phyloP scores from a whole-genome alignment of 1,284 basidiomycete genomes.

The Xerocomus amazonicus region DNA sequence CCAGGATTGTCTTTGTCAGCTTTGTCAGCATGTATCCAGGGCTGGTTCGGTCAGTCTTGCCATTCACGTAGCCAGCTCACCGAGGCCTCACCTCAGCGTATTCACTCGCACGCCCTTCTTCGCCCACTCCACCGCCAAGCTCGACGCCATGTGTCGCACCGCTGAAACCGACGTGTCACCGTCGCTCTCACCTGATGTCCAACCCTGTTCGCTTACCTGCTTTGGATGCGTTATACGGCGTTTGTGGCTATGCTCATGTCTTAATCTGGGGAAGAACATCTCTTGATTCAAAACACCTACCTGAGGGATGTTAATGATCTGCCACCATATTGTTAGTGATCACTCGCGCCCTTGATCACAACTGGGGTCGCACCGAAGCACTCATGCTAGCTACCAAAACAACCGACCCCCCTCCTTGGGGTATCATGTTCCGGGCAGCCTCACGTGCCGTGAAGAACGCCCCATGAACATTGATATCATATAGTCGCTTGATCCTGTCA shows the following conservation, averaged over 20 bases:
- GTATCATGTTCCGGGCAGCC: conserved; percentile 80
- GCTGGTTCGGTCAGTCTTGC: conserved; percentile 26
- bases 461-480: conserved; percentile 93
- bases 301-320: conserved; percentile 87
- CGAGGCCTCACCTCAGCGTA: conserved; percentile 54
- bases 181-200: neutral
- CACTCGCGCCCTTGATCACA: neutral
- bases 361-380: conserved; percentile 40
- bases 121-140: conserved; percentile 88
- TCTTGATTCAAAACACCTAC: conserved; percentile 42
- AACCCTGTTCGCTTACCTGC: conserved; percentile 49
- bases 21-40: conserved; percentile 91
- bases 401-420: conserved; percentile 75
- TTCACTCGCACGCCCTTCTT: conserved; percentile 83
- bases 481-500: conserved; percentile 77
- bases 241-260: conserved; percentile 64
- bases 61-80: neutral
- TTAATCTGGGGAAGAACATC: too few relatives aligned
- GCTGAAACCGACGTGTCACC: conserved; percentile 43
- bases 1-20: conserved; percentile 76
- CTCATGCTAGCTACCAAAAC: conserved; percentile 91
- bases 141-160: conserved; percentile 85
- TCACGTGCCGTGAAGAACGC: conserved; percentile 92
- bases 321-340: conserved; percentile 21
- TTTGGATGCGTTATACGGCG: conserved; percentile 96